Evolutionary conservation across 2,329 filamentous ascomycete species (phyloP).

Genomic region (Cladosporium sp.): DNA sequence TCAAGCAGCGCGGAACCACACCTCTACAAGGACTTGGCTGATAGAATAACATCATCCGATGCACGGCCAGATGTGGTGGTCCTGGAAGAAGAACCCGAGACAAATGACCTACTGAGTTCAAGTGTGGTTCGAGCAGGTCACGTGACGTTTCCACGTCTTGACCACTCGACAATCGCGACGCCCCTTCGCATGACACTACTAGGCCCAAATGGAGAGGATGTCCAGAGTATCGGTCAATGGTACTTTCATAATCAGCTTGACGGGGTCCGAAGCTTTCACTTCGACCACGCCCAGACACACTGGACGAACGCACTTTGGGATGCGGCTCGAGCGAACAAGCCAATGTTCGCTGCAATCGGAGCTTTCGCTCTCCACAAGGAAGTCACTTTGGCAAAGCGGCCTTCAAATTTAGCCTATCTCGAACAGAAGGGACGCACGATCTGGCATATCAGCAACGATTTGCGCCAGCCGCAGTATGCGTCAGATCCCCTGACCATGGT

Average conservation of each 20-base stretch:
- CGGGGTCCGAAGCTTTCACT: neutral
- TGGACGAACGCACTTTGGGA: slow-evolving; percentile 8
- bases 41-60: neutral
- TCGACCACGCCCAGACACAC: slow-evolving; percentile 1
- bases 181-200: neutral
- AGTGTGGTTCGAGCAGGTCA: neutral
- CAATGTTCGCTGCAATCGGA: neutral
- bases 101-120: neutral
- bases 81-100: neutral
- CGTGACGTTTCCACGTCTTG: neutral
- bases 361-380: neutral
- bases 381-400: neutral
- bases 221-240: slow-evolving; percentile 4
- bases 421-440: slow-evolving; percentile 4
- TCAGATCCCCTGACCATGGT: slow-evolving; percentile 2
- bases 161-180: neutral
- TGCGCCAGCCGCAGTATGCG: neutral
- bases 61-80: neutral
- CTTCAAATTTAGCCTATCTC: neutral
- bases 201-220: neutral
- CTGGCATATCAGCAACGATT: neutral
- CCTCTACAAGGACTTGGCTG: neutral
- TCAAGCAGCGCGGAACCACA: neutral
- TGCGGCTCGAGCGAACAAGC: neutral
- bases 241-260: slow-evolving; percentile 5